These are phyloP conservation scores for Stemphylium lycopersici DNA, from an alignment of 2,329 filamentous ascomycete genomes.

Conservation along the genomic window DNA sequence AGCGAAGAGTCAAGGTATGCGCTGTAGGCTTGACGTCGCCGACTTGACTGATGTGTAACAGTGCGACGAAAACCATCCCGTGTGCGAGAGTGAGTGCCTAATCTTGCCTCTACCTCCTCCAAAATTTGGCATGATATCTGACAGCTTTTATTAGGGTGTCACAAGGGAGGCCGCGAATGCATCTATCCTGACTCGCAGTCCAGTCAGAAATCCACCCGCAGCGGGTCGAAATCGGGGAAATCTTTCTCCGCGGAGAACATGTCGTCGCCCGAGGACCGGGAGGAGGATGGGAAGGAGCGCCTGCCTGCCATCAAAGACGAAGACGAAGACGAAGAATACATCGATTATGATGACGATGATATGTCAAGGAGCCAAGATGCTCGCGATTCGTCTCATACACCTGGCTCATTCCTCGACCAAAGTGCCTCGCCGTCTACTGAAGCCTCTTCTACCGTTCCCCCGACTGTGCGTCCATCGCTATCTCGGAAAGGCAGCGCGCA, in stretches of 20 bases:
- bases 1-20: constrained; percentile 76
- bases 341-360: constrained; percentile 30
- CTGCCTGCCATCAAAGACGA: constrained; percentile 54
- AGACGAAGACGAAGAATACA: constrained; percentile 54
- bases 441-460: constrained; percentile 45
- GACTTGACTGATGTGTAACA: constrained; percentile 48
- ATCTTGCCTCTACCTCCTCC: constrained; percentile 8
- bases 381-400: constrained; percentile 48
- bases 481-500: constrained; percentile 45
- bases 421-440: constrained; percentile 61
- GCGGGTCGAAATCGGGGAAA: constrained; percentile 51
- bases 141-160: constrained; percentile 67
- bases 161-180: constrained; percentile 89
- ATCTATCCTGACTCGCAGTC: constrained; percentile 78
- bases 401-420: constrained; percentile 51
- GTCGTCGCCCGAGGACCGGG: constrained; percentile 60
- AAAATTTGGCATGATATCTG: constrained; percentile 18
- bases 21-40: not conserved
- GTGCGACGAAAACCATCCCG: constrained; percentile 89
- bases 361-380: constrained; percentile 30
- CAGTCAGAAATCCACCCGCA: constrained; percentile 56
- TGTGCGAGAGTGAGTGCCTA: constrained; percentile 71
- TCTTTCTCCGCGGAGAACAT: constrained; percentile 55
- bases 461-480: constrained; percentile 35
- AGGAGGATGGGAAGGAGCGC: constrained; percentile 49